Evolutionary conservation across 2,329 filamentous ascomycete genomes (phyloP).

Genomic region (Exserohilum rostratum): DNA sequence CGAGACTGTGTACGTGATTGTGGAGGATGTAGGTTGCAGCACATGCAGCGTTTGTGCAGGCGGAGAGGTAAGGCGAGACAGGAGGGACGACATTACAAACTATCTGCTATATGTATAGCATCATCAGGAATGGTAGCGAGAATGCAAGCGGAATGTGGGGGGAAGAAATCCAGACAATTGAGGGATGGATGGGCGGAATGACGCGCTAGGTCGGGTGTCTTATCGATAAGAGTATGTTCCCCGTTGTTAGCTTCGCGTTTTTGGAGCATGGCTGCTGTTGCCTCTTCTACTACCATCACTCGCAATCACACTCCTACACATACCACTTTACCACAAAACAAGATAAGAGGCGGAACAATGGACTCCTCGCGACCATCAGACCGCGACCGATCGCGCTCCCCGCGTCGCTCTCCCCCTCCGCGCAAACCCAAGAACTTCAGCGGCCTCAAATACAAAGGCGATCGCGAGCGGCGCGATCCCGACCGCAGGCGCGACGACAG

Average conservation of each 20-base stretch:
- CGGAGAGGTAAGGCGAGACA: conserved; percentile 37
- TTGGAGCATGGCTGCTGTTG: neutral
- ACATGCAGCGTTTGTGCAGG: conserved; percentile 32
- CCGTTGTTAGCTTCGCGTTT: conserved; percentile 1
- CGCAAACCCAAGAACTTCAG: conserved; percentile 50
- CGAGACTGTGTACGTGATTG: conserved; percentile 90
- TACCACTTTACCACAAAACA: neutral
- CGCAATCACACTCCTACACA: neutral
- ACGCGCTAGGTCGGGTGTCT: conserved; percentile 10
- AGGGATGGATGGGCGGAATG: conserved; percentile 6
- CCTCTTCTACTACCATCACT: neutral
- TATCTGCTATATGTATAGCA: conserved; percentile 7
- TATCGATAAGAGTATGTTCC: conserved; percentile 9
- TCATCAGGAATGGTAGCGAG: neutral
- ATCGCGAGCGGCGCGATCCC: conserved; percentile 12
- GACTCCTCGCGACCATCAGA: conserved; percentile 11
- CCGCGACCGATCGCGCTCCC: conserved; percentile 37
- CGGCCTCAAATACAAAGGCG: conserved; percentile 65
- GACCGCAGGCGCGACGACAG: conserved; percentile 13
- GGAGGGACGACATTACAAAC: conserved; percentile 26
- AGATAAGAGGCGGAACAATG: conserved; percentile 4
- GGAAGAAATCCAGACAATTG: neutral
- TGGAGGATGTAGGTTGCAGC: conserved; percentile 70
- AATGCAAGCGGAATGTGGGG: conserved; percentile 10
- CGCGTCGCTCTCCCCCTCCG: conserved; percentile 22